Base-by-base conservation (phyloP, 148 eudicot species). In the Hydrangea macrophylla region DNA sequence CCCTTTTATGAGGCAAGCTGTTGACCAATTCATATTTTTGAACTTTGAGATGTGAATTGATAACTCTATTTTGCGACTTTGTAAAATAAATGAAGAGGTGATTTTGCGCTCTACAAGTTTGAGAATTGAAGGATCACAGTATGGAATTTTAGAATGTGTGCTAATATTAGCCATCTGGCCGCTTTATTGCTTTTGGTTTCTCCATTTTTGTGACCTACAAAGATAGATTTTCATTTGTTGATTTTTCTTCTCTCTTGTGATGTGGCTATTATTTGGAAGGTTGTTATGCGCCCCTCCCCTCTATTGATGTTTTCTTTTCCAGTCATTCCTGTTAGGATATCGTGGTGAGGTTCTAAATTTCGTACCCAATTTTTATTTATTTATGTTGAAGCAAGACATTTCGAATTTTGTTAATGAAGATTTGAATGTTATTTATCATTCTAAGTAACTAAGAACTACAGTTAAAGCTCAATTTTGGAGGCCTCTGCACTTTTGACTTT, bases 11-110 rank as follows among this genome's bases (percentile, higher is more conserved):
- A n/a, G n/a, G n/a, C n/a, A n/a, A n/a, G n/a, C n/a, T n/a, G n/a
- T n/a, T n/a, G n/a, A n/a, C n/a, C n/a, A n/a, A 35, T 76, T 54
- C 71, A 55, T 68, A 56, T 37, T 56, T 26, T n/a, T 36, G 42
- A 48, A 56, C 62, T 68, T 9, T 27, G 53, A 68, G 53, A 27
- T n/a, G 42, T 42, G 58, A 32, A 39, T 24, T 22, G n/a, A 37
- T 39, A 40, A 0, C 25, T 59, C 33, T 32, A 1, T 59, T 33
- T 23, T 22, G 27, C 51, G 44, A 33, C 44, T 32, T 66, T 15
- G 22, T 33, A 26, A 39, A 55, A 18, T 27, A 26, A 55, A 55
- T 68, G 53, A 36, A 67, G 37, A 36, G 42, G 24, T 35, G 50
- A 55, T 55, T 9, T n/a, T 39, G 51, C 62, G 10, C 53, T 68